Evolutionary conservation across 495 filamentous ascomycete species (phyloP), one percentile per base, ranked within the genome.

Genomic region (Lentithecium fluviatile): DNA sequence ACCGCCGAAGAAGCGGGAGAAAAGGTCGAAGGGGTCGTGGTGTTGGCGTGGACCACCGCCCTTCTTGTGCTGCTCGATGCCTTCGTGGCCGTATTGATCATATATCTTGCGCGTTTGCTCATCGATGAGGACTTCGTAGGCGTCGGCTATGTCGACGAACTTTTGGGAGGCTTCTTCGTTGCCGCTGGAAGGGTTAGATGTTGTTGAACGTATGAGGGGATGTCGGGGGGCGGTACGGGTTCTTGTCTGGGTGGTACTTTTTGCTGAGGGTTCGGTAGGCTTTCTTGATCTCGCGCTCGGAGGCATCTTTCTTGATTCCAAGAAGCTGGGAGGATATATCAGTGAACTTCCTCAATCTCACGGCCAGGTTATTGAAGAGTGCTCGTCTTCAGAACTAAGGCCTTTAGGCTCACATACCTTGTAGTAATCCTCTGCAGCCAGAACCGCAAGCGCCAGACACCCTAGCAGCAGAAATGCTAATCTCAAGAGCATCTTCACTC

Each of bases 171-270:
- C 91, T 5, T 82, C 75, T 20, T 87, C 78, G 74, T 97, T 88
- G 64, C 83, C 85, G 42, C 89, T 92, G 55, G 46, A 25, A 11
- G 19, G 43, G 26, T 42, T 40, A 51, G 23, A 12, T 58, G 5
- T n/a, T 7, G 20, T 50, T 6, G 21, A 53, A 36, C 32, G 29
- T 17, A 37, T 29, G 60, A 64, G 36, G 46, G 62, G 29, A 36
- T 43, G 40, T 45, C 29, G 47, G 56, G 40, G 49, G 24, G 51
- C 82, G 88, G 68, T 77, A 95, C 90, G 94, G 94, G 64, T 99
- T 99, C 82, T 99, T 99, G 72, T 99, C 94, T 0, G 94, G 94
- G 69, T 99, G 94, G 74, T 81, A 96, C 76, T 96, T 95, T 76
- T 97, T 97, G 80, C 89, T 94, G 4, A 97, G 77, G 48, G 83